Percentiles rank a stretch among this genome's conserved stretches.
These are phyloP conservation scores for Colletotrichum sp. DNA, from an alignment of 2,329 filamentous ascomycete genomes.

Conservation along the genomic window DNA sequence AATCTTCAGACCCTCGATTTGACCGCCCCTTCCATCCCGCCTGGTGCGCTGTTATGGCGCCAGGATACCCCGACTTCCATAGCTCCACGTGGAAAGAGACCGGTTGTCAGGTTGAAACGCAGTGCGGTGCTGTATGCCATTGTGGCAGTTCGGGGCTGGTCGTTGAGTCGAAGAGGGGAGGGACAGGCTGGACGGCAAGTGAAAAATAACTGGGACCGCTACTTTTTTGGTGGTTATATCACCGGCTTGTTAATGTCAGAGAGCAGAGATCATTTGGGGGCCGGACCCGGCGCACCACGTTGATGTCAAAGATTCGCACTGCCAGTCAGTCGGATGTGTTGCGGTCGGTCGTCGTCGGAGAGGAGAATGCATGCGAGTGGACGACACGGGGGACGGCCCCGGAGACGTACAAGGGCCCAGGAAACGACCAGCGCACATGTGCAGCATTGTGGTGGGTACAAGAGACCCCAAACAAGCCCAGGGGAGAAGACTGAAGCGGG, in stretches of 20 bases:
- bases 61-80: conserved; percentile 1
- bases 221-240: background rate
- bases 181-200: background rate
- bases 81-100: conserved; percentile 9
- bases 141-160: background rate
- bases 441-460: background rate
- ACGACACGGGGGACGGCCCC: background rate
- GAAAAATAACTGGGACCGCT: background rate
- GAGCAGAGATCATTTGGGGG: background rate
- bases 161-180: background rate
- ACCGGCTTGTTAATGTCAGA: background rate
- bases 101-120: background rate
- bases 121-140: background rate
- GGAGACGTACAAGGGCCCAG: background rate
- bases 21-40: background rate
- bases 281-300: background rate
- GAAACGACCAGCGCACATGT: background rate
- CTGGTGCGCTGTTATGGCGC: background rate
- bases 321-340: background rate
- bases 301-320: background rate
- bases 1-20: background rate
- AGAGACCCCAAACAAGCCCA: background rate
- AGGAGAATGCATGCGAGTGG: background rate
- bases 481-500: background rate
- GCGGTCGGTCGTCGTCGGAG: background rate